Percentiles rank a stretch among this genome's conserved stretches.
phyloP scores from a whole-genome alignment of 73 alveolate species.

The Tetrahymena thermophila region DNA sequence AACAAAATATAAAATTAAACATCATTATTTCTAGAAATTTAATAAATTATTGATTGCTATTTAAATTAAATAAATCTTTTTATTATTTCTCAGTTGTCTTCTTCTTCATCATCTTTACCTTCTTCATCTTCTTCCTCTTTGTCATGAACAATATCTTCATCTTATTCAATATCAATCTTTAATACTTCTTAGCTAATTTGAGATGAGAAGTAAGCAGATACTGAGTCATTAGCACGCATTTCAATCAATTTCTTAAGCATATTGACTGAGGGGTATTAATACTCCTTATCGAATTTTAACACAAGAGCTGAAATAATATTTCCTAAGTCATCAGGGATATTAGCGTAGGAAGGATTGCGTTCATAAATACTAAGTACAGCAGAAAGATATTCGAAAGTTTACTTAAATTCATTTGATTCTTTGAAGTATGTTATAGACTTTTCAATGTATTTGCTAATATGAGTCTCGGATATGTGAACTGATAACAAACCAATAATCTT shows the following conservation, averaged over 20 bases:
- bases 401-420: not conserved
- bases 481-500: not conserved
- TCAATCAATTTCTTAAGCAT: not conserved
- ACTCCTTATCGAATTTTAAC: not conserved
- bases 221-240: not conserved
- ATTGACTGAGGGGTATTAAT: not conserved
- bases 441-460: not conserved
- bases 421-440: not conserved
- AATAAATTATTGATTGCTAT: not conserved
- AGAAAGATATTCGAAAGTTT: not conserved
- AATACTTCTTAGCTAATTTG: not conserved
- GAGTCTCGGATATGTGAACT: not conserved
- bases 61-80: too few relatives aligned
- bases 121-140: not conserved
- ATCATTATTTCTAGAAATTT: not conserved
- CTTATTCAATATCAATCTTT: not conserved
- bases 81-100: not conserved
- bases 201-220: not conserved
- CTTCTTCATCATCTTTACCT: not conserved
- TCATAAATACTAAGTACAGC: not conserved
- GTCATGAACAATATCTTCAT: not conserved
- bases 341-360: not conserved
- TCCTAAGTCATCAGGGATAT: not conserved
- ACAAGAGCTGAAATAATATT: not conserved
- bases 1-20: not conserved